Evolutionary conservation across 805 yeast species (phyloP).

Genomic region (Saccharomyces cerevisiae): DNA sequence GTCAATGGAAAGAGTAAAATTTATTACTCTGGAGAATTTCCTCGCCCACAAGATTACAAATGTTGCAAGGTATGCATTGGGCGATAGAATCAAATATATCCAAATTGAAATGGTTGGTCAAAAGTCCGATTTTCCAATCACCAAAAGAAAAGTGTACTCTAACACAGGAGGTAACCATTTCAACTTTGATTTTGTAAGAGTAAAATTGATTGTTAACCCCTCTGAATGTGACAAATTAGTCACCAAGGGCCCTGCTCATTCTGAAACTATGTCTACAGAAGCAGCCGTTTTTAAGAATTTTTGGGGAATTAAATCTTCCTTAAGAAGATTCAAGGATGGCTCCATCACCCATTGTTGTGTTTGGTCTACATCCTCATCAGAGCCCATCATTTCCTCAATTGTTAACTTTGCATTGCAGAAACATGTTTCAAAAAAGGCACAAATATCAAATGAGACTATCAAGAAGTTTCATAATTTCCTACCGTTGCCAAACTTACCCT

Average conservation of each 20-base stretch:
- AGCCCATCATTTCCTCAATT: conserved; percentile 59
- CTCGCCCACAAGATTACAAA: conserved; percentile 53
- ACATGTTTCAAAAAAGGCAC: conserved; percentile 45
- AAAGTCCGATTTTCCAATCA: conserved; percentile 27
- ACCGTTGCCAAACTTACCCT: conserved; percentile 55
- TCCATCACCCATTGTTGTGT: conserved; percentile 83
- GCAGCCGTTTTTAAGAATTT: conserved; percentile 66
- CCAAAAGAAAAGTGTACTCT: conserved; percentile 45
- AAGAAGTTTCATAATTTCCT: conserved; percentile 41
- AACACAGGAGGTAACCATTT: conserved; percentile 17
- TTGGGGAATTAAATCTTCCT: conserved; percentile 83
- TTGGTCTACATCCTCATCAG: conserved; percentile 55
- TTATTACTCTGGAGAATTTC: conserved; percentile 59
- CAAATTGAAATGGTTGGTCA: conserved; percentile 30
- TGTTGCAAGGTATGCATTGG: conserved; percentile 50
- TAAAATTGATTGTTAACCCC: conserved; percentile 66
- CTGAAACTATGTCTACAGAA: conserved; percentile 43
- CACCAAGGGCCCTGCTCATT: conserved; percentile 75
- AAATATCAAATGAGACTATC: conserved; percentile 29
- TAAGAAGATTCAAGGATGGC: conserved; percentile 91
- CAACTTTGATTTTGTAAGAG: conserved; percentile 32
- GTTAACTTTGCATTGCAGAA: conserved; percentile 51
- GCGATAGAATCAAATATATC: conserved; percentile 35
- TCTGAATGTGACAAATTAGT: conserved; percentile 72
- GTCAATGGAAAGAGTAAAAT: conserved; percentile 63